Percentiles rank a stretch among this genome's conserved stretches.
Evolutionary conservation across 352 stramenopile species (phyloP).

Genomic region (Aphanomyces invadans): DNA sequence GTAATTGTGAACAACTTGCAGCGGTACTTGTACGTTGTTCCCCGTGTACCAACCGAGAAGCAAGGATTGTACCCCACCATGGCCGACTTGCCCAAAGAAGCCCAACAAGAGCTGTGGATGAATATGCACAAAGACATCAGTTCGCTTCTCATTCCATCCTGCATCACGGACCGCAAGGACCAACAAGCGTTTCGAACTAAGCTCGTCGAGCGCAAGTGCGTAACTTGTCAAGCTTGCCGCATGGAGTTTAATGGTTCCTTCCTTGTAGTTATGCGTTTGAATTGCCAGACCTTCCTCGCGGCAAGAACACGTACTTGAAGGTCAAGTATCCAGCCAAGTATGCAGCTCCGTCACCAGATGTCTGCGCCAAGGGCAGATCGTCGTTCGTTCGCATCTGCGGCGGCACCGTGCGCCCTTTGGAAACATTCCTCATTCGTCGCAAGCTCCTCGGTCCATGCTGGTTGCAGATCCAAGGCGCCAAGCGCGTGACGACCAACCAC

Average conservation of each 20-base stretch:
- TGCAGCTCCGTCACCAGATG: conserved; percentile 62
- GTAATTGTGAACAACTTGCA: conserved; percentile 93
- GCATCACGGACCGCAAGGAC: conserved; percentile 63
- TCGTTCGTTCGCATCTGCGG: conserved; percentile 95
- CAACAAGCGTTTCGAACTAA: conserved; percentile 90
- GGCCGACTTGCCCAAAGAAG: conserved; percentile 86
- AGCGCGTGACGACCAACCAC: conserved; percentile 49
- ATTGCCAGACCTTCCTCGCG: conserved; percentile 89
- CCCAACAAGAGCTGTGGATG: conserved; percentile 84
- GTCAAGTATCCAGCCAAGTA: conserved; percentile 95
- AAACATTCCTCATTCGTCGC: conserved; percentile 97
- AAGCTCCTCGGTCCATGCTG: conserved; percentile 97
- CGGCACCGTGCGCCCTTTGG: conserved; percentile 85
- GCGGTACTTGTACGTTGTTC: conserved; percentile 94
- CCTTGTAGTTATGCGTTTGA: conserved; percentile 93
- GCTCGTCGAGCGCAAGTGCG: conserved; percentile 88
- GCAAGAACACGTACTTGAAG: conserved; percentile 95
- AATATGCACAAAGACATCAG: conserved; percentile 85
- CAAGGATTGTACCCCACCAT: conserved; percentile 32
- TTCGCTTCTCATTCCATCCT: conserved; percentile 83
- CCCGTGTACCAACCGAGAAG: conserved; percentile 32
- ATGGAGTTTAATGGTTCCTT: neutral
- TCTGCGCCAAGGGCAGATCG: conserved; percentile 84
- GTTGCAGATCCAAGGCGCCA: conserved; percentile 92
- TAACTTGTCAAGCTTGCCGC: neutral